Percentiles rank a stretch among this genome's conserved stretches.
Evolutionary conservation across 2,329 filamentous ascomycete genomes (phyloP).

Genomic region (Aspergillus fijiensis): DNA sequence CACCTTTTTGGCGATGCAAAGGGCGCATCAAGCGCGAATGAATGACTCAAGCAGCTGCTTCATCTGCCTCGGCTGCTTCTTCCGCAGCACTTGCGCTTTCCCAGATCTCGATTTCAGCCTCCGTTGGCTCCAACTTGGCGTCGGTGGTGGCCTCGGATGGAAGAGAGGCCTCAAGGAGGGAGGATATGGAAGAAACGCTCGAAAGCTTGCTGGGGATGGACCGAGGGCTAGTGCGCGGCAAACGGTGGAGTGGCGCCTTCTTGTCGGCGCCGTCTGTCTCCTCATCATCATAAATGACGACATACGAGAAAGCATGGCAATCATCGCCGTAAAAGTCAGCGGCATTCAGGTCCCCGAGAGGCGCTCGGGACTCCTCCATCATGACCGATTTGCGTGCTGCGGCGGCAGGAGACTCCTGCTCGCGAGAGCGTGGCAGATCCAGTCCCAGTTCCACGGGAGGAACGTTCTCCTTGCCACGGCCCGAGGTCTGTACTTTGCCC

Average conservation of each 20-base stretch:
- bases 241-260: slow-evolving; percentile 13
- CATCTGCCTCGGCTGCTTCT: slow-evolving; percentile 32
- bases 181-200: slow-evolving; percentile 29
- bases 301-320: slow-evolving; percentile 61
- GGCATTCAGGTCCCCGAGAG: slow-evolving; percentile 66
- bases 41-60: background rate
- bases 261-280: slow-evolving; percentile 24
- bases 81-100: slow-evolving; percentile 67
- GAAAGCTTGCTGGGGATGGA: slow-evolving; percentile 22
- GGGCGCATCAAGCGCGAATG: background rate
- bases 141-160: slow-evolving; percentile 38
- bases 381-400: slow-evolving; percentile 52
- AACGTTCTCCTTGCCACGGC: slow-evolving; percentile 87
- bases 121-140: slow-evolving; percentile 53
- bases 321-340: slow-evolving; percentile 67
- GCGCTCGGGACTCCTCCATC: slow-evolving; percentile 63
- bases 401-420: slow-evolving; percentile 22
- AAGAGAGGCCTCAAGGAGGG: slow-evolving; percentile 23
- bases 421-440: slow-evolving; percentile 52
- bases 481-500: slow-evolving; percentile 52
- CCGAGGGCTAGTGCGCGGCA: slow-evolving; percentile 9
- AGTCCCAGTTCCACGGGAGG: slow-evolving; percentile 65
- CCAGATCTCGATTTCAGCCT: slow-evolving; percentile 63
- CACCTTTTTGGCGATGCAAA: background rate
- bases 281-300: slow-evolving; percentile 63